phyloP scores from a whole-genome alignment of 192 early-diverging fungal genomes.

The Coemansia sp. region DNA sequence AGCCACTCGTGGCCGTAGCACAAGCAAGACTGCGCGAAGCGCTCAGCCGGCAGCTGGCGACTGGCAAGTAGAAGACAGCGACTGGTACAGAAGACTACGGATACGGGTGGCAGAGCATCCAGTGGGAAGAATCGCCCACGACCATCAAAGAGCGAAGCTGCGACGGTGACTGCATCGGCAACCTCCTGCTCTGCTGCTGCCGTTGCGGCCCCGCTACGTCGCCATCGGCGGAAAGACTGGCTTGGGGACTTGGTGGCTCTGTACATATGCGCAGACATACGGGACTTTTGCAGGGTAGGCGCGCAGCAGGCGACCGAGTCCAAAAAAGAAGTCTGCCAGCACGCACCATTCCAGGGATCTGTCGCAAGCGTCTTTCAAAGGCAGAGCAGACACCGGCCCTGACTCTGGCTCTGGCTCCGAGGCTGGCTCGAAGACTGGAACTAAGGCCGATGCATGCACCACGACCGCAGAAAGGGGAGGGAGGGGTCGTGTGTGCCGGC shows the following conservation, averaged over 20 bases:
- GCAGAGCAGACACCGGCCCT: too few relatives aligned
- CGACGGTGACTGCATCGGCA: neutral
- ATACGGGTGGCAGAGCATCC: too few relatives aligned
- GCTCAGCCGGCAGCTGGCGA: neutral
- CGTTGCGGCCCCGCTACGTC: neutral
- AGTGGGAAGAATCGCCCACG: neutral
- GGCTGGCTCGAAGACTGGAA: too few relatives aligned
- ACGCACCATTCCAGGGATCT: too few relatives aligned
- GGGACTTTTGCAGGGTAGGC: too few relatives aligned
- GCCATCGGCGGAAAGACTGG: neutral
- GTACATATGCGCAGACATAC: too few relatives aligned
- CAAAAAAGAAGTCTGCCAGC: too few relatives aligned
- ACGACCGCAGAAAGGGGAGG: neutral
- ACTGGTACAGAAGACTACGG: too few relatives aligned
- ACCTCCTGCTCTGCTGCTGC: neutral
- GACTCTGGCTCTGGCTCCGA: too few relatives aligned
- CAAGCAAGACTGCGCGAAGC: conserved; percentile 6
- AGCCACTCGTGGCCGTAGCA: conserved; percentile 8
- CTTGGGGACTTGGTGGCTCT: neutral
- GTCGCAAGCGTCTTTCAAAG: too few relatives aligned
- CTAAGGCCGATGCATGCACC: too few relatives aligned
- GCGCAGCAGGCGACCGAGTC: too few relatives aligned
- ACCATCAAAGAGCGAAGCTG: neutral
- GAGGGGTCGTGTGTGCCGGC: neutral
- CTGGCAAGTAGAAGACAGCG: neutral